Conservation (phyloP, 805 yeast genomes). For the Saturnispora ahearnii region DNA sequence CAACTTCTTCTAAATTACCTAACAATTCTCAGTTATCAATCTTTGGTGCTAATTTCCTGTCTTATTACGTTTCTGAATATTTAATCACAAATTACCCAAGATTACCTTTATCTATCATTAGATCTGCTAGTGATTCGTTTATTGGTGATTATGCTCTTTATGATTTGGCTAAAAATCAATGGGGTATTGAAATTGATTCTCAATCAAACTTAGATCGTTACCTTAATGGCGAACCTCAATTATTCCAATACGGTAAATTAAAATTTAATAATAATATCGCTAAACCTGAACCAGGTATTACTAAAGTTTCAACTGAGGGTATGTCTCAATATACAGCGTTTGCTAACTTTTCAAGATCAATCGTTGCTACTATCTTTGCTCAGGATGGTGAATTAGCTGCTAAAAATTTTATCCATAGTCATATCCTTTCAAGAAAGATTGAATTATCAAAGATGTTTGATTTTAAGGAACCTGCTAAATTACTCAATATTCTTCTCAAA, state of each 20-base stretch:
- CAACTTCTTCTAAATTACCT: slow-evolving; percentile 37
- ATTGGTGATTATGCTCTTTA: slow-evolving; percentile 59
- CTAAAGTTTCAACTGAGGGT: slow-evolving; percentile 25
- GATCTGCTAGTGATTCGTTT: slow-evolving; percentile 67
- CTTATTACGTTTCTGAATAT: slow-evolving; percentile 67
- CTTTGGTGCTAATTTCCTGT: slow-evolving; percentile 74
- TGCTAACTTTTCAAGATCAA: slow-evolving; percentile 70
- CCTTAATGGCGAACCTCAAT: slow-evolving; percentile 58
- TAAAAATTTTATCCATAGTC: slow-evolving; percentile 59
- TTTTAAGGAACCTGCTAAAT: slow-evolving; percentile 80
- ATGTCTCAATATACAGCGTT: slow-evolving; percentile 31
- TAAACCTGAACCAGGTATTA: slow-evolving; percentile 42
- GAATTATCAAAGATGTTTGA: slow-evolving; percentile 66
- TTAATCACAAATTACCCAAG: slow-evolving; percentile 77
- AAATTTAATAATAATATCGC: slow-evolving; percentile 36
- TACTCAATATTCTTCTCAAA: slow-evolving; percentile 65
- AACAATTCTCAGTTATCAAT: slow-evolving; percentile 72
- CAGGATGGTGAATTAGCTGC: slow-evolving; percentile 60
- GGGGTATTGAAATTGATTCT: slow-evolving; percentile 85
- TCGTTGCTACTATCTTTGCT: slow-evolving; percentile 75
- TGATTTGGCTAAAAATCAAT: slow-evolving; percentile 52
- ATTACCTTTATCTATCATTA: slow-evolving; percentile 70
- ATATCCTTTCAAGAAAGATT: slow-evolving; percentile 74
- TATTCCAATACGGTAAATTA: slow-evolving; percentile 61
- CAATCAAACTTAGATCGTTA: slow-evolving; percentile 55